These are phyloP conservation scores for Verticillium alfalfae DNA, from an alignment of 2,329 filamentous ascomycete species.

Conservation along the genomic window DNA sequence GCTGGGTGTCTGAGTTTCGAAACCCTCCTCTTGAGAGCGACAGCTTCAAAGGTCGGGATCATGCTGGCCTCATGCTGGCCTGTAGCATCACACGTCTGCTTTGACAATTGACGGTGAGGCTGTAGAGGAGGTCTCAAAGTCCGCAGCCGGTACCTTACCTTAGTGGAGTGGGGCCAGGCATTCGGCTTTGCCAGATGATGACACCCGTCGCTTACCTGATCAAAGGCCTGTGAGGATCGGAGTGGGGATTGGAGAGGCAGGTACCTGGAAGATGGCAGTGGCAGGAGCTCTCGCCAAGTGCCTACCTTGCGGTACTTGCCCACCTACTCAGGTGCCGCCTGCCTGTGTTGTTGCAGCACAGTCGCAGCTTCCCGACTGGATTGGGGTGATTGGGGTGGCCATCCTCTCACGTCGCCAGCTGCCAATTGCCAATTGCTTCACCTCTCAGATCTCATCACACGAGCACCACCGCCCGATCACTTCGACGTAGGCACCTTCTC, in stretches of 20 bases:
- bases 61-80: too few relatives aligned
- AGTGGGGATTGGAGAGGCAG: not conserved
- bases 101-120: too few relatives aligned
- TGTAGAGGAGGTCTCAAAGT: not conserved
- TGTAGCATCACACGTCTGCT: too few relatives aligned
- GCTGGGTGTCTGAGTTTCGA: not conserved
- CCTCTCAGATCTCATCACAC: not conserved
- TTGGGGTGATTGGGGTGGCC: constrained; percentile 2
- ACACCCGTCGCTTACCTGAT: not conserved
- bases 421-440: constrained; percentile 10
- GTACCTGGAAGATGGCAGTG: not conserved
- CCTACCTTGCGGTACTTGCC: too few relatives aligned
- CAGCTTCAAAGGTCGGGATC: too few relatives aligned
- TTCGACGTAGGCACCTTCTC: not conserved
- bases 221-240: not conserved
- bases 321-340: too few relatives aligned
- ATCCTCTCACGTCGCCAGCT: constrained; percentile 2
- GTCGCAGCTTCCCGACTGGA: not conserved
- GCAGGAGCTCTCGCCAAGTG: not conserved
- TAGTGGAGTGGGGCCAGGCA: not conserved
- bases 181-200: not conserved
- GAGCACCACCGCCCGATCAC: not conserved
- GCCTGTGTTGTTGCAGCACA: too few relatives aligned
- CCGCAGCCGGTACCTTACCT: not conserved
- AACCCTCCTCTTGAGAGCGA: too few relatives aligned